Evolutionary conservation across 805 yeast species (phyloP), one percentile per base, ranked within the genome.

Genomic region (Pichia manshurica): DNA sequence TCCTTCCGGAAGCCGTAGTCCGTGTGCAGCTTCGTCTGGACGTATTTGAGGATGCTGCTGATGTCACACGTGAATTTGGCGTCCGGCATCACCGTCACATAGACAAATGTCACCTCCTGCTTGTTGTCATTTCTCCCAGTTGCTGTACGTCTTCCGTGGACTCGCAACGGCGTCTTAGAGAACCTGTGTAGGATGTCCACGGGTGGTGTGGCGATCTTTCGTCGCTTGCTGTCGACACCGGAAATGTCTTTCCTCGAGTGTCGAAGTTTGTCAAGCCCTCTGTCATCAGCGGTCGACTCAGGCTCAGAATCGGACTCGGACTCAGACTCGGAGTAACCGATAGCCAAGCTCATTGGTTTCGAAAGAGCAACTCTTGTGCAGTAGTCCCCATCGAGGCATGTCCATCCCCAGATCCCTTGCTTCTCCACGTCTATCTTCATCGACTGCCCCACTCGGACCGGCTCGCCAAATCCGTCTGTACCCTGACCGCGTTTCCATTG

Each of bases 91-190:
- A 43, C 20, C 4, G 40, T 39, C 7, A 43, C 9, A 15, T 43
- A 43, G 4, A 35, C 34, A 28, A 43, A 43, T 3, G 41, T 19
- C 3, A 33, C 34, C 29, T 43, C 46, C 15, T 12, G 3, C 17
- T 8, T 19, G 13, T n/a, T 19, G 32, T 12, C 21, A 19, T 8
- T 19, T 8, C n/a, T 19, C 9, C 17, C 33, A 4, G 22, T n/a
- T 19, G n/a, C 22, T 4, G 2, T 31, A 4, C 7, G 21, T 15
- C 13, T 31, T 2, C 15, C 21, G 9, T 16, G 21, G 20, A 36
- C 10, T 19, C 23, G 20, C 12, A 45, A 5, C 12, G 47, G 47
- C 7, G 16, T 17, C 34, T 45, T 45, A 15, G 47, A 45, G 34
- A 39, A 45, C 28, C 21, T 39, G 10, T 45, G 17, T 3, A 22